Percentiles rank a stretch among this genome's conserved stretches.
phyloP scores from a whole-genome alignment of 805 yeast species.

The Yarrowia sp. region DNA sequence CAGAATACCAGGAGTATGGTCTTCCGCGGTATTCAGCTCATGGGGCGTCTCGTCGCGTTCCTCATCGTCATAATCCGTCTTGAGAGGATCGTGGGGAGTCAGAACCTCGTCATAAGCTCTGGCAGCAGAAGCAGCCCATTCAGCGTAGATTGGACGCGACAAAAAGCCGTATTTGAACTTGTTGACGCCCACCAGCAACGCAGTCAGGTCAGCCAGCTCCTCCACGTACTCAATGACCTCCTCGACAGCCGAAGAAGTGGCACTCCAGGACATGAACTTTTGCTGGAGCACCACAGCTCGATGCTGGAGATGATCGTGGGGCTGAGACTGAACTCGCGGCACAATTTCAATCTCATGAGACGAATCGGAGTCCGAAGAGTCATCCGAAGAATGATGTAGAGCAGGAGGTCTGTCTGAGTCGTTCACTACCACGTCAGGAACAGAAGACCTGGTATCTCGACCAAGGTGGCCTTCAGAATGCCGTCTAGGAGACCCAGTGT shows the following conservation, averaged over 20 bases:
- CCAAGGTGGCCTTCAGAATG: neutral
- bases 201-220: slow-evolving; percentile 44
- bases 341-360: slow-evolving; percentile 3
- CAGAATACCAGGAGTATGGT: neutral
- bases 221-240: slow-evolving; percentile 51
- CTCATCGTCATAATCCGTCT: neutral
- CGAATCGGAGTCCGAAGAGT: slow-evolving; percentile 11
- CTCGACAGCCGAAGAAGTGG: slow-evolving; percentile 48
- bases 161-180: slow-evolving; percentile 51
- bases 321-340: neutral
- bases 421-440: neutral
- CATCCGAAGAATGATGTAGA: neutral
- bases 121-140: slow-evolving; percentile 26
- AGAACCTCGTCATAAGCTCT: slow-evolving; percentile 20
- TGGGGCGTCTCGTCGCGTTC: neutral
- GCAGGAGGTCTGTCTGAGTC: neutral
- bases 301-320: slow-evolving; percentile 29
- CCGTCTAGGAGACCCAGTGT: neutral
- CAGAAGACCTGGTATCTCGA: neutral
- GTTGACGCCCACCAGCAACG: slow-evolving; percentile 47
- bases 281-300: slow-evolving; percentile 30
- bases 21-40: neutral
- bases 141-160: slow-evolving; percentile 43
- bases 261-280: slow-evolving; percentile 50
- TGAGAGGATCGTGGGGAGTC: slow-evolving; percentile 10